Evolutionary conservation across 1,284 basidiomycete genomes (phyloP).

Genomic region (Xerocomus amazonicus): DNA sequence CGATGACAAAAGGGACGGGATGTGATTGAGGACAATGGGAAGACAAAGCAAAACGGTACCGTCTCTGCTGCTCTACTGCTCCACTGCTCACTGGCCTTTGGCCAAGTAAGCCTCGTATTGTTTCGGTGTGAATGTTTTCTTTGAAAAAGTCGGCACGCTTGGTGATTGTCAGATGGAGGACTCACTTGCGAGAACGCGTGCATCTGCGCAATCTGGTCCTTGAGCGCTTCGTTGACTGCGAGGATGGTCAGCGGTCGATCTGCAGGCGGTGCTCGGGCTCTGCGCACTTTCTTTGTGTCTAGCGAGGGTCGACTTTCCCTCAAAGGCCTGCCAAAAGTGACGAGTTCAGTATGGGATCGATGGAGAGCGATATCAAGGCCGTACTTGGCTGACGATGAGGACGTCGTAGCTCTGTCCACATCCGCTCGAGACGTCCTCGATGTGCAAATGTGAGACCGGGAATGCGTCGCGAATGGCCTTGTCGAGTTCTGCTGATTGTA

Average conservation of each 20-base stretch:
- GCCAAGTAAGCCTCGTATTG: constrained; percentile 57
- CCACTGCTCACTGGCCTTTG: constrained; percentile 34
- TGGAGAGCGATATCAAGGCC: constrained; percentile 8
- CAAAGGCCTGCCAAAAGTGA: constrained; percentile 49
- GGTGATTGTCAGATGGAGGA: neutral
- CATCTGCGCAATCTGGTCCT: constrained; percentile 69
- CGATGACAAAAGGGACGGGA: neutral
- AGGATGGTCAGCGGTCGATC: neutral
- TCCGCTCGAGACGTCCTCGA: constrained; percentile 71
- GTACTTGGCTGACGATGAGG: constrained; percentile 69
- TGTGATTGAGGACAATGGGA: constrained; percentile 12
- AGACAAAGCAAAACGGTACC: constrained; percentile 2
- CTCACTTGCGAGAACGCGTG: constrained; percentile 82
- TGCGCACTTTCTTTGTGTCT: constrained; percentile 62
- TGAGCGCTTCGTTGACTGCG: constrained; percentile 71
- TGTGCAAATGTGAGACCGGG: constrained; percentile 61
- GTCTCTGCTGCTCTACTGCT: neutral
- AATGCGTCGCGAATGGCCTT: constrained; percentile 56
- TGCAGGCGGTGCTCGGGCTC: neutral
- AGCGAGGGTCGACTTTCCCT: constrained; percentile 71
- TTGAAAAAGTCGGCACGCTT: constrained; percentile 5
- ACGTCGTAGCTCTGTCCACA: constrained; percentile 76
- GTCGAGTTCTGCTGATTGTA: constrained; percentile 54
- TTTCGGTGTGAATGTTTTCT: constrained; percentile 75
- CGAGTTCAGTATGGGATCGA: no score